Conservation (phyloP, 2,329 filamentous ascomycete genomes). For the Stenocarpella maydis region DNA sequence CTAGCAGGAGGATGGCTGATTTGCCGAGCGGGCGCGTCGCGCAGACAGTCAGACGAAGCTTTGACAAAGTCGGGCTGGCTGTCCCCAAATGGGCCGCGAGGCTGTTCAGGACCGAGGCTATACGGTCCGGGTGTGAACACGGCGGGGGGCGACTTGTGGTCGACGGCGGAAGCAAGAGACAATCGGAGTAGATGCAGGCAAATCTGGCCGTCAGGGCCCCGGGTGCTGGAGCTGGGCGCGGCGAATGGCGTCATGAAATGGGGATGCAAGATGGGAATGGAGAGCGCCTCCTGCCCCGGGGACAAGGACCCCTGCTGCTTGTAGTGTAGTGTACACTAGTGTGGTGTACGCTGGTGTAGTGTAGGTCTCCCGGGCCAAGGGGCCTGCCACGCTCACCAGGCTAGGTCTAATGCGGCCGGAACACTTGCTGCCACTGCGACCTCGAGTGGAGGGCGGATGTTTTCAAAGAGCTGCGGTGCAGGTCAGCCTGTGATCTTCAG, state of each 20-base stretch:
- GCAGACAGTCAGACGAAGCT: conserved; percentile 19
- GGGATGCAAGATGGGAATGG: conserved; percentile 5
- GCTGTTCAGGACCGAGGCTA: not conserved
- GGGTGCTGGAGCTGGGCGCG: conserved; percentile 21
- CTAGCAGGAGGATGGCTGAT: not conserved
- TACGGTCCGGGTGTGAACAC: not conserved
- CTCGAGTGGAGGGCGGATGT: not conserved
- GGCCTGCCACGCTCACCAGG: not conserved
- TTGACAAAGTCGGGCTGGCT: not conserved
- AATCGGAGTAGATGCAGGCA: not conserved
- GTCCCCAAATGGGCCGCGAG: not conserved
- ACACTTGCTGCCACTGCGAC: not conserved
- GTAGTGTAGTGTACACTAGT: no score
- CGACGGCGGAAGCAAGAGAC: not conserved
- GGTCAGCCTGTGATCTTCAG: no score
- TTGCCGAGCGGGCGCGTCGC: conserved; percentile 6
- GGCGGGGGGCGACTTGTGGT: not conserved
- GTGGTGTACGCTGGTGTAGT: no score
- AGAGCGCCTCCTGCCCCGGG: not conserved
- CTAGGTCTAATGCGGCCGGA: conserved; percentile 2
- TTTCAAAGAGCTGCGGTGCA: not conserved
- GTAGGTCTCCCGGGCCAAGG: no score
- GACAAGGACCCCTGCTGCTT: conserved; percentile 12
- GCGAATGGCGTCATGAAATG: conserved; percentile 31
- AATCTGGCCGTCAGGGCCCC: not conserved